Evolutionary conservation across 2,329 filamentous ascomycete species (phyloP), one percentile per base, ranked within the genome.

Genomic region (Coleophoma cylindrospora): DNA sequence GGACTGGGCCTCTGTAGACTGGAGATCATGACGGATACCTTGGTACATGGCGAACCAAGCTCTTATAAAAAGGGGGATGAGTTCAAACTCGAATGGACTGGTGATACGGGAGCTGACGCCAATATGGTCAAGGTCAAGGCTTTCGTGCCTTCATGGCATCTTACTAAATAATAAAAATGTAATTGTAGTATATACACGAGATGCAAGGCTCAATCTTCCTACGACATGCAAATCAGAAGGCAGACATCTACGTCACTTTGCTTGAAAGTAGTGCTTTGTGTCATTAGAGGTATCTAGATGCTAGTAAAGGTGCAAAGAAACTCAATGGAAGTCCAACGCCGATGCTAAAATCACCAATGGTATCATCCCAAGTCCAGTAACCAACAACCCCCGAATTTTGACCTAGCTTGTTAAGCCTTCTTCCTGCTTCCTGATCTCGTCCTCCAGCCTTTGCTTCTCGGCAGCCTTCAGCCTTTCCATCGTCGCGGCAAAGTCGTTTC

Each of bases 1-100:
- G 94, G 94, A 1, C 74, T 99, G 47, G 92, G 84, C 2, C 70
- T 96, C 57, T 96, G 92, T 65, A 83, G 92, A 22, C 70, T 97
- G 59, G 91, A 95, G 71, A 84, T 86, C 64, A 96, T 96, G 91
- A 95, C 89, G 5, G 86, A 90, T 63, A 72, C 94, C 44, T 74
- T 74, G 34, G 71, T 94, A 48, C 87, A 86, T 2, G 87, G 83
- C 5, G 80, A 81, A 50, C 83, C 33, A 76, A 74, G 73, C 70
- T 68, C 57, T 4, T 67, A 69, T 37, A 72, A 73, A 22, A 74
- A 73, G 41, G 72, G 62, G 13, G 66, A 66, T 43, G 66, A 71
- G 48, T 81, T 81, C 61, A 66, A 71, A 11, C 64, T 80, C 56
- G 71, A 74, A 15, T 74, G 72, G 61, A 32, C 19, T 10, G 9